phyloP scores from a whole-genome alignment of 179 eudicot genomes.

The Spergularia azorica region DNA sequence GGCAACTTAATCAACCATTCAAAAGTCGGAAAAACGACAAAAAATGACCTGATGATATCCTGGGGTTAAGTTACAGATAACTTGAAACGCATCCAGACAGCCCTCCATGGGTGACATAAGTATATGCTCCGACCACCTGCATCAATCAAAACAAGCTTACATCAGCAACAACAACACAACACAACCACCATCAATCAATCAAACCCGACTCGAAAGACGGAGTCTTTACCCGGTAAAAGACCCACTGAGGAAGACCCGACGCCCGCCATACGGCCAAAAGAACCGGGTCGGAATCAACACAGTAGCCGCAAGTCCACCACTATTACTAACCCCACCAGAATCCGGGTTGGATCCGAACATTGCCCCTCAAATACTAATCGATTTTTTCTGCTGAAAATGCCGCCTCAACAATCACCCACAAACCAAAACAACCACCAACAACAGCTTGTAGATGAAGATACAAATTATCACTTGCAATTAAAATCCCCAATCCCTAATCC shows the following conservation, averaged over 20 bases:
- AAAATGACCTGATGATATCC: constrained; percentile 76
- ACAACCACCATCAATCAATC: constrained; percentile 1
- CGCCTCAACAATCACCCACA: not conserved
- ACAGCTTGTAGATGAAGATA: no score
- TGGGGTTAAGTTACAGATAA: constrained; percentile 66
- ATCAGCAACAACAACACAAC: not conserved
- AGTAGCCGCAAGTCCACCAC: constrained; percentile 40
- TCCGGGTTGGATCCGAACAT: constrained; percentile 62
- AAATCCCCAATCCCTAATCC: no score
- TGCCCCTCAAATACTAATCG: constrained; percentile 14
- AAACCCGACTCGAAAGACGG: not conserved
- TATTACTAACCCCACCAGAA: constrained; percentile 39
- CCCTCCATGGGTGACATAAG: constrained; percentile 89
- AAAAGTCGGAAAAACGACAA: not conserved
- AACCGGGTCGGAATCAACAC: constrained; percentile 58
- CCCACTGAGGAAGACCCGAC: constrained; percentile 72
- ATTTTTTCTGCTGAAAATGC: not conserved
- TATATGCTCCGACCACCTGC: constrained; percentile 78
- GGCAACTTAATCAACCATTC: not conserved
- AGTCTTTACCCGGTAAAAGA: constrained; percentile 69
- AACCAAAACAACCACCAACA: not conserved
- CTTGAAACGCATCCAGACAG: constrained; percentile 73
- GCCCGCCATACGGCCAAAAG: constrained; percentile 89
- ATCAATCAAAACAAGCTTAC: not conserved
- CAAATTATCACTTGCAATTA: no score